Base-by-base conservation (phyloP, 129 eudicot genomes). In the Smallanthus sonchifolius region DNA sequence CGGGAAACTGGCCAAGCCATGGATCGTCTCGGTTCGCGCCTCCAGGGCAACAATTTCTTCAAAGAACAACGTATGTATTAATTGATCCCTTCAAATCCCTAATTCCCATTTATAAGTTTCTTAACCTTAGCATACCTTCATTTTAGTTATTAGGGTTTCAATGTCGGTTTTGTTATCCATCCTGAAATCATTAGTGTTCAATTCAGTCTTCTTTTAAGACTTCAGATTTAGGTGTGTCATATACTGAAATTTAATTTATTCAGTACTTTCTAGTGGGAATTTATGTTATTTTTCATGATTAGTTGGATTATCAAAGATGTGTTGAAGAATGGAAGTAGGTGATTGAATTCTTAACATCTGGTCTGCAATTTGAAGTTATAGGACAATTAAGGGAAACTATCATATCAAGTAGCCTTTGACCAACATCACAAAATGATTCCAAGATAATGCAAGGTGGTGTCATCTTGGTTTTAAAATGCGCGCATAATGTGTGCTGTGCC, bases 1-100 rank as follows among this genome's bases (percentile, higher is more conserved):
- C 82, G 94, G 4, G 89, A 75, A 73, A 87, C 97, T 5, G 97
- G 97, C 59, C 94, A 91, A 80, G 97, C 97, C 76, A 75, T 91
- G 79, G 97, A 91, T 86, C 94, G 97, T 45, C 85, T 91, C 39
- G 95, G 97, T 40, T 85, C 80, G 16, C 84, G 77, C 51, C 88
- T 87, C 70, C 97, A 91, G 63, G 94, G 94, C 74, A 80, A 83
- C 78, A 80, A 84, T 79, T 82, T 36, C 79, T 79, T 86, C 85
- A 80, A 80, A 69, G 86, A 91, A 73, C 89, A 85, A 47, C 76
- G 91, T 90, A 84, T 65, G 59, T 19, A 38, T 51, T 60, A 19
- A 16, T 49, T 49, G 14, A 11, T 0, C 48, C 13, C 34, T 28
- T 36, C 16, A 62, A 78, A 54, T 57, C 55, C 75, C 76, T 81